A percentile compares a stretch with the other conserved stretches of the same genome.
These are phyloP conservation scores for Thraustochytrium striatum DNA, from an alignment of 352 stramenopile species.

Conservation along the genomic window DNA sequence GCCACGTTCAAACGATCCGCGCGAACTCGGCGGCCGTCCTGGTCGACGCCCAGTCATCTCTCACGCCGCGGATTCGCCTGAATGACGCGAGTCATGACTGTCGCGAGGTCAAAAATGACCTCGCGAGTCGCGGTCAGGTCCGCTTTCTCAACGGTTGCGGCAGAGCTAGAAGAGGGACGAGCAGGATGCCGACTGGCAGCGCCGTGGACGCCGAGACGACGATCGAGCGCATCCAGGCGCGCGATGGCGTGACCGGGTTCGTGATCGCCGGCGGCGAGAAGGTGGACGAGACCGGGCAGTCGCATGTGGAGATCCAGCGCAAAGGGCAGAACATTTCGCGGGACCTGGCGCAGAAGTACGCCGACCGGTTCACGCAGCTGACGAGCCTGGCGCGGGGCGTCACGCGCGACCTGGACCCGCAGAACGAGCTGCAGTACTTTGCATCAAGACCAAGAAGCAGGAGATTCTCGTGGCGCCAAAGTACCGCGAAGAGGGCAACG, in stretches of 20 bases:
- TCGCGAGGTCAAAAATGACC: too few species aligned
- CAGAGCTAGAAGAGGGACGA: too few species aligned
- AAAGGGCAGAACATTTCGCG: constrained; percentile 22
- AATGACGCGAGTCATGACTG: too few species aligned
- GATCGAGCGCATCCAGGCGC: constrained; percentile 37
- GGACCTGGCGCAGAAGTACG: constrained; percentile 37
- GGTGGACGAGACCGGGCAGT: constrained; percentile 16
- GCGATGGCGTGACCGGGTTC: constrained; percentile 23
- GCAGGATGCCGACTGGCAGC: constrained; percentile 36
- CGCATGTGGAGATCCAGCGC: constrained; percentile 34
- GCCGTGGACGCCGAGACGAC: constrained; percentile 42
- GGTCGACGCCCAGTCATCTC: too few species aligned
- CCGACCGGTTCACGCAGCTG: constrained; percentile 41
- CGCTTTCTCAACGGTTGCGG: too few species aligned
- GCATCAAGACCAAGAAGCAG: constrained; percentile 41
- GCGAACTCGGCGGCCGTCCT: too few species aligned
- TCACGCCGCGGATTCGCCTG: too few species aligned
- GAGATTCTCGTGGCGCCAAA: constrained; percentile 38
- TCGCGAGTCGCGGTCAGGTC: too few species aligned
- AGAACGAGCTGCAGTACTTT: constrained; percentile 43
- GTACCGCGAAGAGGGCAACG: constrained; percentile 14
- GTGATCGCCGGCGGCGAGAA: constrained; percentile 18
- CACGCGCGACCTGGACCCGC: constrained; percentile 21
- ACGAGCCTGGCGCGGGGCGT: constrained; percentile 25
- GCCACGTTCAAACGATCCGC: too few species aligned